Conservation (phyloP, 1,139 yeast genomes). For the Pichia sp. region DNA sequence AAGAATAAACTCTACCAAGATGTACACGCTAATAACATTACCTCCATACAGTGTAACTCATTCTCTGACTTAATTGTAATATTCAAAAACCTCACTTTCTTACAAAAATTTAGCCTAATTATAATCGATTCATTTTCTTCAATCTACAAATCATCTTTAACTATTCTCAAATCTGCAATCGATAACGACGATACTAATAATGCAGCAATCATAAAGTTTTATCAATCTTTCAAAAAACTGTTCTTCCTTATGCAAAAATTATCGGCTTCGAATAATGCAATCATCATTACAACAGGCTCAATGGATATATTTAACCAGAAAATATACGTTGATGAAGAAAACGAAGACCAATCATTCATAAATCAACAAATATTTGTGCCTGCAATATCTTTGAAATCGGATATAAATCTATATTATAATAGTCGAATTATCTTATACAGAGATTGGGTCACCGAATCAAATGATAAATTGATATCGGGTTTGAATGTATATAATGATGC, state of each 20-base stretch:
- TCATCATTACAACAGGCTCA: constrained; percentile 23
- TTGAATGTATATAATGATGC: too few relatives aligned
- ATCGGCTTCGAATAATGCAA: constrained; percentile 2
- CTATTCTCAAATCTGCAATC: background rate
- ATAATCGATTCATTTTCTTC: constrained; percentile 25
- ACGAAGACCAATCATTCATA: too few relatives aligned
- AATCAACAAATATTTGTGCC: constrained; percentile 27
- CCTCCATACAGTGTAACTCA: constrained; percentile 13
- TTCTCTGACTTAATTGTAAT: constrained; percentile 20
- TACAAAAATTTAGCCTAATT: constrained; percentile 19
- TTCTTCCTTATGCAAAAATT: constrained; percentile 6
- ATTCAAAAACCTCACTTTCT: constrained; percentile 12
- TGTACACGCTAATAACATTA: constrained; percentile 6
- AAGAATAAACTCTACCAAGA: constrained; percentile 5
- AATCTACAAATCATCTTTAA: constrained; percentile 13
- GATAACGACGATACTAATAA: background rate
- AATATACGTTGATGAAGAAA: constrained; percentile 7
- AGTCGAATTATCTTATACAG: constrained; percentile 25
- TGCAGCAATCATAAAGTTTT: constrained; percentile 6
- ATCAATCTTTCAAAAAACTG: constrained; percentile 7
- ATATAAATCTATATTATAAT: constrained; percentile 23
- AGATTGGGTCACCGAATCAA: constrained; percentile 25
- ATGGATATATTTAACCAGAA: constrained; percentile 25
- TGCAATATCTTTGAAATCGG: constrained; percentile 22
- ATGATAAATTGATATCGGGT: constrained; percentile 4